Evolutionary conservation across 1,284 basidiomycete species (phyloP).

Genomic region (Phylloboletellus chloephorus): DNA sequence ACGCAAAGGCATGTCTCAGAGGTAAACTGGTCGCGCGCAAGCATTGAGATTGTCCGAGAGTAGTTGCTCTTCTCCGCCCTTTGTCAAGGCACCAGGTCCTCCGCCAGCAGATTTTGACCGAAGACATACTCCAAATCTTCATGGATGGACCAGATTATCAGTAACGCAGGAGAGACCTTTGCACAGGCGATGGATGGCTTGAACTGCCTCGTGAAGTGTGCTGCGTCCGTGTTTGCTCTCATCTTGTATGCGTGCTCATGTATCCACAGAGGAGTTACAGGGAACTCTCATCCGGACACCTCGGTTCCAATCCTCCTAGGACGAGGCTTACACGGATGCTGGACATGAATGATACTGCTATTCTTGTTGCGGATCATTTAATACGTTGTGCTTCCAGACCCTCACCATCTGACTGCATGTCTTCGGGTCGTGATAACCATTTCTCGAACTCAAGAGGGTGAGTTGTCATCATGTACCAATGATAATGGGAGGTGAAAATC

Average conservation of each 20-base stretch:
- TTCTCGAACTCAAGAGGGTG: background rate
- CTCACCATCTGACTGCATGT: slow-evolving; percentile 1
- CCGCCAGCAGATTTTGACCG: background rate
- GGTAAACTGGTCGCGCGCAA: background rate
- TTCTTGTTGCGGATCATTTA: background rate
- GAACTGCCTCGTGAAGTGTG: background rate
- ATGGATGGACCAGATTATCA: slow-evolving; percentile 1
- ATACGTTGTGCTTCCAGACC: background rate
- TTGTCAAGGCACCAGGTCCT: slow-evolving; percentile 2
- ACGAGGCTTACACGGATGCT: slow-evolving; percentile 1
- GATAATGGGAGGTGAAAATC: background rate
- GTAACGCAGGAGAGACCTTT: background rate
- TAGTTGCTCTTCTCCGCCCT: slow-evolving; percentile 3
- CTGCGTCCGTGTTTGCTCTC: background rate
- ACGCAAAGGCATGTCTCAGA: background rate
- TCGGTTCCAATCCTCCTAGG: background rate
- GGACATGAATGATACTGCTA: background rate
- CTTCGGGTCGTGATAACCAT: background rate
- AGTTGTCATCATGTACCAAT: background rate
- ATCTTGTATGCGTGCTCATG: background rate
- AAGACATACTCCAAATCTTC: background rate
- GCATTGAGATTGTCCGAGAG: slow-evolving; percentile 3
- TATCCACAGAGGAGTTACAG: background rate
- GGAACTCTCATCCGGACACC: background rate
- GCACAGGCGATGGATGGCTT: slow-evolving; percentile 6